These are phyloP conservation scores for Solanum chacoense DNA, from an alignment of 305 asterid species.

Conservation along the genomic window DNA sequence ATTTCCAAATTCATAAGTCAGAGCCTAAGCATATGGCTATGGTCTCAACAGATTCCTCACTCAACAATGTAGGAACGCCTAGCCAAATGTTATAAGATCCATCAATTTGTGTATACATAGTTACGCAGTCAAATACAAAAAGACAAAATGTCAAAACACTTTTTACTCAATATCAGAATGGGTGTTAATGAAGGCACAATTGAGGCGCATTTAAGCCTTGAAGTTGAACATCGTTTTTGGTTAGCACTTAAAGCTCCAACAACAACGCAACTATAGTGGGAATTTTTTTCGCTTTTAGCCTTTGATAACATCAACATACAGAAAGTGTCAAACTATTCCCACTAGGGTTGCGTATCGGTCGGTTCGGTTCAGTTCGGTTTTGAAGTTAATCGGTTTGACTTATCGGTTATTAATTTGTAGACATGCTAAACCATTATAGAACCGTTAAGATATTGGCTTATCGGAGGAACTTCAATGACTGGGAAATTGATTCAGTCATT, in stretches of 20 bases:
- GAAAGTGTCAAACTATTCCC: not conserved
- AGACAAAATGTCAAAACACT: not conserved
- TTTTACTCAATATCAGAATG: not conserved
- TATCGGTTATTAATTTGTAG: not conserved
- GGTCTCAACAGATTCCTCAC: not conserved
- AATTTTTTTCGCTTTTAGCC: not conserved
- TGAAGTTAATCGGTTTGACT: not conserved
- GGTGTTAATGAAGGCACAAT: not conserved
- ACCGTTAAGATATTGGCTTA: not conserved
- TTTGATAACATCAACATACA: not conserved
- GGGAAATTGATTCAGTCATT: no score
- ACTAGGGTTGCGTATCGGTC: not conserved
- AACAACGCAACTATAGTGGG: not conserved
- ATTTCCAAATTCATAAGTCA: not conserved
- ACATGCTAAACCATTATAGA: not conserved
- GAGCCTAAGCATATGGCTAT: not conserved
- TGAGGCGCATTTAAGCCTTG: not conserved
- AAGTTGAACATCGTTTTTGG: not conserved
- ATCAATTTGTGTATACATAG: not conserved
- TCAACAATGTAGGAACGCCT: not conserved
- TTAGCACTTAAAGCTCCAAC: not conserved
- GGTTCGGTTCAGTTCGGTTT: not conserved
- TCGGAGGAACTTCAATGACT: no score
- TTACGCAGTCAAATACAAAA: not conserved
- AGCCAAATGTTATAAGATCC: not conserved